Base-by-base conservation (phyloP, 2,329 filamentous ascomycete genomes). In the Fusarium coffeatum region DNA sequence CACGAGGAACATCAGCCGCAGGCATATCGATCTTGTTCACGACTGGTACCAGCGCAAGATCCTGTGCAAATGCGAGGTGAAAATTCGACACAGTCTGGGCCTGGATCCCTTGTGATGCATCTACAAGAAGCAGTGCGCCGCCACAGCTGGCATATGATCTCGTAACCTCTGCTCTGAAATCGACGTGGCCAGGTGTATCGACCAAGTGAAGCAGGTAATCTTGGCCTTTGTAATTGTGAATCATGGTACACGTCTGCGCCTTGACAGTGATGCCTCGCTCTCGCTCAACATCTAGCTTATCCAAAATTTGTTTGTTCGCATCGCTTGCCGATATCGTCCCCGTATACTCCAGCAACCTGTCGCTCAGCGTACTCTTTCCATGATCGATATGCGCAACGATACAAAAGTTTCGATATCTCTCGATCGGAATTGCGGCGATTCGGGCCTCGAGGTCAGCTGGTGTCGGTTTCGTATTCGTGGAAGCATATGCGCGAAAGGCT, bases 331-430 rank as follows among this genome's bases (percentile, higher is more conserved):
- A 84, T 69, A 99, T 98, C 9, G 95, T 98, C 22, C 96, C 95
- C 2, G 96, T 99, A 69, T 97, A 85, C 84, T 99, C 96, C 67
- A 99, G 87, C 56, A 99, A 84, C 5, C 96, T 91, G 77, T 99
- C 96, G 72, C 92, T 95, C 55, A 99, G 89, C 7, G 96, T 99
- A 78, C 93, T 97, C 82, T 99, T 99, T 76, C 96, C 96, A 89
- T 99, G 96, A 80, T 99, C 96, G 78, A 99, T 97, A 80, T 99
- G 96, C 12, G 96, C 96, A 54, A 99, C 95, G 76, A 99, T 98
- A 81, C 96, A 99, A 80, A 99, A 99, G 80, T 99, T 99, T 68
- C 96, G 91, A 73, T 89, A 95, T 22, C 92, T 88, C 60, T 92
- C 89, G 75, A 94, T 91, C 4, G 92, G 92, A 57, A 95, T 94